Conservation (phyloP, 169 alveolate species). For the Theileria parva region DNA sequence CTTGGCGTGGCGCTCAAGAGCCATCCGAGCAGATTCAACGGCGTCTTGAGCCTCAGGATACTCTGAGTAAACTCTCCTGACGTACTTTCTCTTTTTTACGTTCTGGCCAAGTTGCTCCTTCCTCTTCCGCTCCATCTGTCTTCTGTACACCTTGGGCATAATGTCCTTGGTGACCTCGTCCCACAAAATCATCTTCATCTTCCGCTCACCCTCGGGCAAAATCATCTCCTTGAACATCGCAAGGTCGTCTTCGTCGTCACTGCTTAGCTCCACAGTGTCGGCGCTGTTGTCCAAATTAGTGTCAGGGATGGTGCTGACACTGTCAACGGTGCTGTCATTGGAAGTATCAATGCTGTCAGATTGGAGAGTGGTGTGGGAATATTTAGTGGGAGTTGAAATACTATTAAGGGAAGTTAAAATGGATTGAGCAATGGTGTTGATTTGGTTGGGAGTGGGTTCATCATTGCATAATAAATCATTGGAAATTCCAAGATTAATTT, state of each 20-base stretch:
- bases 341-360: neutral
- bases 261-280: conserved; percentile 15
- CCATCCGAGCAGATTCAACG: conserved; percentile 67
- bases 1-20: conserved; percentile 66
- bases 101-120: conserved; percentile 56
- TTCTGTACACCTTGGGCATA: conserved; percentile 78
- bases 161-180: conserved; percentile 83
- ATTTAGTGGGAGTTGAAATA: neutral
- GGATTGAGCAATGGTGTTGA: conserved; percentile 46
- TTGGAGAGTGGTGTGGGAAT: neutral
- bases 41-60: conserved; percentile 69
- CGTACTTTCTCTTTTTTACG: conserved; percentile 62
- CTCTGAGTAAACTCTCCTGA: conserved; percentile 43
- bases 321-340: neutral
- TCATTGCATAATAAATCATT: conserved; percentile 56
- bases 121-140: conserved; percentile 69
- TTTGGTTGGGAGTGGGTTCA: conserved; percentile 61
- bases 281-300: neutral
- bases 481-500: conserved; percentile 32
- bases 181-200: conserved; percentile 80
- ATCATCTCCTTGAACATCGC: conserved; percentile 67
- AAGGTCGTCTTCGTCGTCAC: conserved; percentile 70
- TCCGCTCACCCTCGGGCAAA: conserved; percentile 78
- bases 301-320: neutral
- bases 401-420: conserved; percentile 5